Evolutionary conservation across 176 grass and related monocot genomes (phyloP).

Genomic region (Avena insularis): DNA sequence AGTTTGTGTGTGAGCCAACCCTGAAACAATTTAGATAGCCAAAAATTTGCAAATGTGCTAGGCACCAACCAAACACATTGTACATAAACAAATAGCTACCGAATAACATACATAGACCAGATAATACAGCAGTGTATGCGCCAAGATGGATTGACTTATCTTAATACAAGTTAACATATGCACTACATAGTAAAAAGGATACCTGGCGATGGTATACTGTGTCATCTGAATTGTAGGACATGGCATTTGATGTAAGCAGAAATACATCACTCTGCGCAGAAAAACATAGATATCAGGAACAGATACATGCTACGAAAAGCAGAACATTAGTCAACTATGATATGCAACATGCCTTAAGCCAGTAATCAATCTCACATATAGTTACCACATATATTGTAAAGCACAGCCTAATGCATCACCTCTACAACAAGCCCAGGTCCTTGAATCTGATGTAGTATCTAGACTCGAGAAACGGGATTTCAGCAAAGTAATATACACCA

Average conservation of each 20-base stretch:
- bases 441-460: conserved; percentile 3
- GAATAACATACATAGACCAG: not conserved
- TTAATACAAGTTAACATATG: too few species aligned
- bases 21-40: too few species aligned
- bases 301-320: not conserved
- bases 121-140: conserved; percentile 16
- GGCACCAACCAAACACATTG: not conserved
- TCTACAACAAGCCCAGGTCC: not conserved
- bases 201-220: conserved; percentile 80
- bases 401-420: not conserved
- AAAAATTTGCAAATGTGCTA: too few species aligned
- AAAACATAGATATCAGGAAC: conserved; percentile 14
- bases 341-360: conserved; percentile 15
- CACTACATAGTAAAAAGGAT: conserved; percentile 23
- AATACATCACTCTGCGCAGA: conserved; percentile 73
- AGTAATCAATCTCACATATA: conserved; percentile 26
- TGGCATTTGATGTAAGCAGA: conserved; percentile 79
- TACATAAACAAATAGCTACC: not conserved
- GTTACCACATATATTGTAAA: not conserved
- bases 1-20: too few species aligned
- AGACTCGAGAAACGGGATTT: conserved; percentile 22
- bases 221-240: conserved; percentile 79
- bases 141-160: too few species aligned
- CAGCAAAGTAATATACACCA: conserved; percentile 25
- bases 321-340: not conserved